Percentiles rank a stretch among this genome's conserved stretches.
Conservation (phyloP, 768 basidiomycete species). For the Boletus edulis region DNA sequence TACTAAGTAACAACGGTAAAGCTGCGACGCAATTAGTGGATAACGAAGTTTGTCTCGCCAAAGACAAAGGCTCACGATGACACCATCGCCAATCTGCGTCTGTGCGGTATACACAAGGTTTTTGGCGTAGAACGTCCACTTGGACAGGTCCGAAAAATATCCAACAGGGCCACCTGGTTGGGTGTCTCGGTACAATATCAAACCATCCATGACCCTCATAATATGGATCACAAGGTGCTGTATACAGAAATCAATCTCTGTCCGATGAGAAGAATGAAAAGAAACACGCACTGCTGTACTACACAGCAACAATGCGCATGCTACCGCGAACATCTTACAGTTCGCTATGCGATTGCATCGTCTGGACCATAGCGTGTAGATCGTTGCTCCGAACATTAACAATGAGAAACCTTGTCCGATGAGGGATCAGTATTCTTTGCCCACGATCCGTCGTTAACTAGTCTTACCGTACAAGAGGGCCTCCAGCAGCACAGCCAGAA, state of each 20-base stretch:
- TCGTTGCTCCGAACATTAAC: background rate
- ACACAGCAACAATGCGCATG: background rate
- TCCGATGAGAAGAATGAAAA: background rate
- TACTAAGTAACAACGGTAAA: slow-evolving; percentile 1
- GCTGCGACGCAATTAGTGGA: background rate
- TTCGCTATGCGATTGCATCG: background rate
- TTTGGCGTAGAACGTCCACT: slow-evolving; percentile 27
- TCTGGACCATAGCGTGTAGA: background rate
- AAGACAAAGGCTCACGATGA: slow-evolving; percentile 14
- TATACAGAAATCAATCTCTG: background rate
- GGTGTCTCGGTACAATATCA: background rate
- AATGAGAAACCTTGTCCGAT: background rate
- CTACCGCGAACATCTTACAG: background rate
- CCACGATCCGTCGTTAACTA: background rate
- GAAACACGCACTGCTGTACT: background rate
- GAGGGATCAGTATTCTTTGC: background rate
- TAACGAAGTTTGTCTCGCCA: background rate
- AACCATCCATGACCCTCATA: background rate
- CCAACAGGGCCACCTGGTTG: background rate
- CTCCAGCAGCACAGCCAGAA: background rate
- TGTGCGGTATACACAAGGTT: slow-evolving; percentile 15
- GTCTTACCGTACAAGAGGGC: background rate
- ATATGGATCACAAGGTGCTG: background rate
- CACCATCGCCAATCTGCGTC: slow-evolving; percentile 22
- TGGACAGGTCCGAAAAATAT: background rate